Base-by-base conservation (phyloP, 306 rosid genomes). In the Cicer cuneatum region DNA sequence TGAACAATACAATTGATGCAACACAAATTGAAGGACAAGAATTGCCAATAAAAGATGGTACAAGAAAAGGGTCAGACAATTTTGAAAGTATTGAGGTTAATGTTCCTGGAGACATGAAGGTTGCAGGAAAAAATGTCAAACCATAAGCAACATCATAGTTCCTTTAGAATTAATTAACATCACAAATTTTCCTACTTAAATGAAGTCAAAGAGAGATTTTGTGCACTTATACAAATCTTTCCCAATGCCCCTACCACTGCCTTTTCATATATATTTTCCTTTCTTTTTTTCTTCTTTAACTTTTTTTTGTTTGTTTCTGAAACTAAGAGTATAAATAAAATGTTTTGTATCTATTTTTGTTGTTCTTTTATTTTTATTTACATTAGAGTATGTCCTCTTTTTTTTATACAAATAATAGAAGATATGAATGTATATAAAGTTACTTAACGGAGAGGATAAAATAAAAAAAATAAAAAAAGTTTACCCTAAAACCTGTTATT, bases 41-140 rank as follows among this genome's bases (percentile, higher is more conserved):
- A 49, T 82, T 94, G 82, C 97, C 98, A 15, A 67, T 91, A 63
- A 89, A 84, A 12, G 82, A 72, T 46, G 62, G 24, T 1, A 21
- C 48, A 16, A 85, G 11, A 68, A 63, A 87, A 77, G 80, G 73
- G 49, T 42, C 71, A 45, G 68, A 75, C 62, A 71, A n/a, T 74
- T 86, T 74, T 81, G 72, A 80, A 38, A 63, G 60, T 48, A 53
- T 79, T 71, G 83, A 77, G 66, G 73, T 78, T 41, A 74, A 58
- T 66, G 87, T 80, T 76, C 67, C 76, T 19, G 57, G 42, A 48
- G 74, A 72, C 18, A 67, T 65, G 3, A 78, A 83, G 47, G 73
- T 66, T 60, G 74, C 48, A 40, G 77, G 66, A 38, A 64, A 40
- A 11, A 41, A 35, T 78, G 73, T 45, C 58, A 67, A 42, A 46